Conservation (phyloP, 208 protist species). For the Leishmania arabica region DNA sequence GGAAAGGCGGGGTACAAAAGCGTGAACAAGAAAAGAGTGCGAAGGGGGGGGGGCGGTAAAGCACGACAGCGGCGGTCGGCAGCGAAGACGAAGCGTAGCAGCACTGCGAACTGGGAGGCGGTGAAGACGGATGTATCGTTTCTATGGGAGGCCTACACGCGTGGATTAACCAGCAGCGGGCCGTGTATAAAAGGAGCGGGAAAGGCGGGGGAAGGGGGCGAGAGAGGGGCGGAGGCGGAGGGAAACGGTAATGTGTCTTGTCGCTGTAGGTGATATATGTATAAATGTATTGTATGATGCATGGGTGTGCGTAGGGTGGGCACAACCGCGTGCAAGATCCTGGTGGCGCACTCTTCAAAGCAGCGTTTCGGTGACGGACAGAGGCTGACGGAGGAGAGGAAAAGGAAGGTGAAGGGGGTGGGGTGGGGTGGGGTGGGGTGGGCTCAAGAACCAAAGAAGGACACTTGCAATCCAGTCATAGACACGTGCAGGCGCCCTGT, state of each 20-base stretch:
- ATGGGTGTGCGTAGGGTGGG: neutral
- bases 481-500: neutral
- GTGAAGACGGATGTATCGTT: neutral
- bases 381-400: neutral
- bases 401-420: neutral
- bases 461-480: neutral
- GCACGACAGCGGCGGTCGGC: neutral
- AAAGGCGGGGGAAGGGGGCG: neutral
- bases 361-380: neutral
- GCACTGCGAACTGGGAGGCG: neutral
- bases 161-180: neutral
- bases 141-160: neutral
- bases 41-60: neutral
- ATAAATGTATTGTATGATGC: conserved; percentile 1
- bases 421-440: neutral
- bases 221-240: neutral
- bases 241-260: neutral
- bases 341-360: neutral
- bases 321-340: neutral
- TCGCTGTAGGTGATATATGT: neutral
- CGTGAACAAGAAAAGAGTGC: neutral
- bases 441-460: neutral
- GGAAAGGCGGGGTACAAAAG: neutral
- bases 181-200: neutral
- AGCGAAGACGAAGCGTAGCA: neutral